These are phyloP conservation scores for Russula virescens DNA, from an alignment of 768 basidiomycete genomes.

Conservation along the genomic window DNA sequence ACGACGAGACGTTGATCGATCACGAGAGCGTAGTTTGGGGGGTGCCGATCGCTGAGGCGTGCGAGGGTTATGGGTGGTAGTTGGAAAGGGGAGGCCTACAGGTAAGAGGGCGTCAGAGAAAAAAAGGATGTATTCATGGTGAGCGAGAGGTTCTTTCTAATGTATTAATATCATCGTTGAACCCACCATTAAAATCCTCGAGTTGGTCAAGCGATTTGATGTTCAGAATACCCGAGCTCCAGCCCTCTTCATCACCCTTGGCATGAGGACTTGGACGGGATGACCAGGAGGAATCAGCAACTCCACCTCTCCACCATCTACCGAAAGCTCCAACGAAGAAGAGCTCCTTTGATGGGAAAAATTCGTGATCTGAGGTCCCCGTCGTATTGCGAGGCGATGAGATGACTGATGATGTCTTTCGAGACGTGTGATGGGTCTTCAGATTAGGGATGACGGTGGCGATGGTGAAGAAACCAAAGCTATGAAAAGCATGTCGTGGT, in stretches of 20 bases:
- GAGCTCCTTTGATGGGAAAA: slow-evolving; percentile 59
- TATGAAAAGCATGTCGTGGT: slow-evolving; percentile 81
- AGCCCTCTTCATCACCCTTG: slow-evolving; percentile 62
- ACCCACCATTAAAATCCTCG: slow-evolving; percentile 62
- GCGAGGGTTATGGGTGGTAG: slow-evolving; percentile 20
- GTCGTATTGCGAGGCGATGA: neutral
- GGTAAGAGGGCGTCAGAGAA: neutral
- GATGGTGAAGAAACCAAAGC: slow-evolving; percentile 81
- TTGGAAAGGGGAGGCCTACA: slow-evolving; percentile 25
- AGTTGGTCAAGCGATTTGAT: slow-evolving; percentile 68
- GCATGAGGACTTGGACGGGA: slow-evolving; percentile 49
- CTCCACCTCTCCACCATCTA: slow-evolving; percentile 83
- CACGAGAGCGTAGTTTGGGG: slow-evolving; percentile 47
- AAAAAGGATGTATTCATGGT: neutral
- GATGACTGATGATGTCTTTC: slow-evolving; percentile 17
- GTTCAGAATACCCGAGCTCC: slow-evolving; percentile 71
- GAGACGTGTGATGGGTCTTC: slow-evolving; percentile 18
- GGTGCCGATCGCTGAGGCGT: slow-evolving; percentile 37
- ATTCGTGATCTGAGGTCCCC: slow-evolving; percentile 34
- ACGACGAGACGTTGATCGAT: slow-evolving; percentile 23
- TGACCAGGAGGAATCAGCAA: slow-evolving; percentile 76
- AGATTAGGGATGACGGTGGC: slow-evolving; percentile 65
- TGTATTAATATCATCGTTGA: slow-evolving; percentile 13
- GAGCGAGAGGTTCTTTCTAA: slow-evolving; percentile 28
- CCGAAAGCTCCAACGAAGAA: slow-evolving; percentile 93